Evolutionary conservation across 75 land plant genomes (phyloP).

Genomic region (Selaginella tamariscina): DNA sequence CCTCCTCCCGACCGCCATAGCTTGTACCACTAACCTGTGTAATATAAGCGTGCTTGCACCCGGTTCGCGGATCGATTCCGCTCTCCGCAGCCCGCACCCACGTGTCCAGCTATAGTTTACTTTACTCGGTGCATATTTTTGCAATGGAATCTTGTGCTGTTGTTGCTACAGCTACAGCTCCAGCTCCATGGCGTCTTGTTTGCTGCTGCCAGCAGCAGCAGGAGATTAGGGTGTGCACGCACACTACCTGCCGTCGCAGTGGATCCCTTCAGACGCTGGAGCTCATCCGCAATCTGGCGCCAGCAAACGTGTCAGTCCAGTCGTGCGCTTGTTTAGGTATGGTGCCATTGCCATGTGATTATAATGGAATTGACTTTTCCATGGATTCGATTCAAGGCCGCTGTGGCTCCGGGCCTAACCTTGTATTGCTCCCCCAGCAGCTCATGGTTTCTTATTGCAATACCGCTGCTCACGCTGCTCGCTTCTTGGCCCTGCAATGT

Average conservation of each 20-base stretch:
- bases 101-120: no score
- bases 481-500: slow-evolving; percentile 36
- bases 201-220: slow-evolving; percentile 5
- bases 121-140: no score
- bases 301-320: slow-evolving; percentile 47
- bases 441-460: slow-evolving; percentile 56
- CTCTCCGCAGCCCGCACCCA: background rate
- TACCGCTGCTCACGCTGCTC: slow-evolving; percentile 60
- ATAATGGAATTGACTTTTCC: background rate
- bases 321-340: slow-evolving; percentile 71
- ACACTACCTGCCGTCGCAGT: slow-evolving; percentile 52
- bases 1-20: no score
- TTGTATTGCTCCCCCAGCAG: slow-evolving; percentile 51
- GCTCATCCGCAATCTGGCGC: slow-evolving; percentile 45
- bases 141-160: no score
- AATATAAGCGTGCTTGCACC: background rate
- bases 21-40: no score
- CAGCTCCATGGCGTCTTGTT: no score
- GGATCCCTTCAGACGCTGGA: slow-evolving; percentile 53
- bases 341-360: background rate
- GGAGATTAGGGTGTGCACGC: slow-evolving; percentile 75
- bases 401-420: slow-evolving; percentile 83
- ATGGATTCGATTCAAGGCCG: slow-evolving; percentile 30
- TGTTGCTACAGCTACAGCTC: no score
- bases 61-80: background rate